These are phyloP conservation scores for Schizosaccharomyces octosporus DNA, from an alignment of 805 yeast genomes.

Conservation along the genomic window DNA sequence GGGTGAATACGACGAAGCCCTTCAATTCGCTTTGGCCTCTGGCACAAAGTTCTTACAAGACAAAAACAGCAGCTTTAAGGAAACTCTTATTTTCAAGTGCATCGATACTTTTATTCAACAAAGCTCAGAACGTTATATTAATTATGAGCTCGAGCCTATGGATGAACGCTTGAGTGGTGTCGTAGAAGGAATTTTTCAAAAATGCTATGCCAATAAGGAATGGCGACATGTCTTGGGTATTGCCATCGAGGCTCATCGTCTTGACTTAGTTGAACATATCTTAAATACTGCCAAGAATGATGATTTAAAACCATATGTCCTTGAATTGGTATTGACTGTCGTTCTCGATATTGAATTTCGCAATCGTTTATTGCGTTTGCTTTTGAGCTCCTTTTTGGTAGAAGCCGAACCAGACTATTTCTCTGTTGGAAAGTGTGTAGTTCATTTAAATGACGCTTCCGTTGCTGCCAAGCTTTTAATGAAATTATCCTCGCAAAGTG, in stretches of 20 bases:
- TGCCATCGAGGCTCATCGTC: slow-evolving; percentile 64
- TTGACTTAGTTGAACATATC: slow-evolving; percentile 35
- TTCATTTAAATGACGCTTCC: slow-evolving; percentile 55
- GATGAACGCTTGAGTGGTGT: slow-evolving; percentile 41
- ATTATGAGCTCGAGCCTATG: slow-evolving; percentile 3
- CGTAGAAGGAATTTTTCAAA: slow-evolving; percentile 66
- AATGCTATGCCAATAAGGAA: slow-evolving; percentile 51
- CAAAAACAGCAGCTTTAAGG: slow-evolving; percentile 63
- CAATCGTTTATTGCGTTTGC: slow-evolving; percentile 18
- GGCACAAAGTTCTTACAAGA: slow-evolving; percentile 54
- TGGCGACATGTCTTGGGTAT: slow-evolving; percentile 68
- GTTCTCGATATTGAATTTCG: slow-evolving; percentile 44
- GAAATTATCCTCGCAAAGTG: slow-evolving; percentile 21
- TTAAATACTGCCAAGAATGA: slow-evolving; percentile 18
- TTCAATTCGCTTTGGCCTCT: slow-evolving; percentile 66
- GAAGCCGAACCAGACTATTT: slow-evolving; percentile 54
- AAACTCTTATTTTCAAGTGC: slow-evolving; percentile 83
- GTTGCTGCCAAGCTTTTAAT: slow-evolving; percentile 48
- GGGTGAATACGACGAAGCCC: slow-evolving; percentile 82
- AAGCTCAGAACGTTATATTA: slow-evolving; percentile 22
- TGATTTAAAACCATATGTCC: slow-evolving; percentile 39
- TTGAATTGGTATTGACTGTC: slow-evolving; percentile 40
- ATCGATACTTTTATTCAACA: slow-evolving; percentile 54
- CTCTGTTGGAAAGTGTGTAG: slow-evolving; percentile 61
- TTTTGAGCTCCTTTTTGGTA: slow-evolving; percentile 35